Percentiles rank a stretch among this genome's conserved stretches.
Evolutionary conservation across 306 rosid species (phyloP).

Genomic region (Cajanus cajan): DNA sequence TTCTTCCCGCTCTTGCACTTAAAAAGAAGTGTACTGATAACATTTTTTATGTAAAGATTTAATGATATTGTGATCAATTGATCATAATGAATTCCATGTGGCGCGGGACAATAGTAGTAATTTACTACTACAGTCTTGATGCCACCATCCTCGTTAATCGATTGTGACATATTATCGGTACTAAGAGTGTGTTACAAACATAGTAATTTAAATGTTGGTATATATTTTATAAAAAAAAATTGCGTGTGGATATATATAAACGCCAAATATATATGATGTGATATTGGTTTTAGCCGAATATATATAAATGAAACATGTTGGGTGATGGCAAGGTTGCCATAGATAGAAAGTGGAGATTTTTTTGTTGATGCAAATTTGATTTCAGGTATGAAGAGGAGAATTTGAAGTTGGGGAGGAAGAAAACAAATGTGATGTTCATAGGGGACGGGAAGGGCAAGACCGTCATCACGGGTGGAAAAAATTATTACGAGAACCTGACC

Average conservation of each 20-base stretch:
- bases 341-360: background rate
- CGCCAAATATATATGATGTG: background rate
- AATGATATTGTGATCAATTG: background rate
- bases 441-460: conserved; percentile 90
- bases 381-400: conserved; percentile 79
- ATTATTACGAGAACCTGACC: conserved; percentile 38
- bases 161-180: background rate
- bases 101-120: background rate
- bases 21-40: background rate
- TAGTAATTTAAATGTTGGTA: too few species aligned
- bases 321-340: background rate
- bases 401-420: conserved; percentile 88
- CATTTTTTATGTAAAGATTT: background rate
- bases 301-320: background rate
- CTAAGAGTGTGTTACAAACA: background rate
- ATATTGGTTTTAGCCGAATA: background rate
- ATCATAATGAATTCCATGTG: background rate
- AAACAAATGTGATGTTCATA: conserved; percentile 72
- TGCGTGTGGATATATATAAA: background rate
- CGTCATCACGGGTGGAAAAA: conserved; percentile 63
- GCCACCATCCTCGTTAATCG: background rate
- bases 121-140: background rate
- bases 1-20: background rate
- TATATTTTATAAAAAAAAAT: too few species aligned
- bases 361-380: background rate